Base-by-base conservation (phyloP, 2,329 filamentous ascomycete genomes). In the Fusarium compactum region DNA sequence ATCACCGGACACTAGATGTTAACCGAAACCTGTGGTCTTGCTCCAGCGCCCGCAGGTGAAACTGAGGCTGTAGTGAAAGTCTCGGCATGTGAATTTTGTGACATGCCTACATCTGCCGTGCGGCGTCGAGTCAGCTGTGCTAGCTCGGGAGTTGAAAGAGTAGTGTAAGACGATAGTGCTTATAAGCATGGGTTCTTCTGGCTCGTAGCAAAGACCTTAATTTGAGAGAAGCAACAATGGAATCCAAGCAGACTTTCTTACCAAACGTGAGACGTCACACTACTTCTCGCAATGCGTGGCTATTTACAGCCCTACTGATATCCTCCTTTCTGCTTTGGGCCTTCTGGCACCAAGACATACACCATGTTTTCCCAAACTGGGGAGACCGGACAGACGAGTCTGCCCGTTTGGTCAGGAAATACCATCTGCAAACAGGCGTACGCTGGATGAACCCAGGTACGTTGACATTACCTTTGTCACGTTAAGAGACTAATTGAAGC, bases 361-460 rank as follows among this genome's bases (percentile, higher is more conserved):
- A 38, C 22, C 30, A n/a, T 38, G 16, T 25, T 5, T 14, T 34
- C 16, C 48, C 20, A 25, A 6, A n/a, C 11, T 51, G 48, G 48
- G 24, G 11, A n/a, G 22, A 15, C 15, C n/a, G 34, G 2, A 11
- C 32, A 6, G 22, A 38, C 4, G 27, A 25, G n/a, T 0, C 48
- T 3, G 8, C 22, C n/a, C 20, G 30, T 25, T 38, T 51, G 5
- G 22, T 38, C 48, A 38, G 48, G 16, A 51, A 18, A 2, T 51
- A 51, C 7, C 30, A 38, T 14, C 30, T 51, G 7, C 48, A 20
- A 15, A 51, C 48, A 4, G 48, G 48, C 2, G 48, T 51, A 8
- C 48, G 22, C 10, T 51, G 48, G 48, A 51, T 51, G 48, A 51
- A 51, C 16, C 48, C 48, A 25, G 48, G 48, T 51, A 34, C 14